phyloP scores from a whole-genome alignment of 306 rosid species.

The Ammopiptanthus mongolicus region DNA sequence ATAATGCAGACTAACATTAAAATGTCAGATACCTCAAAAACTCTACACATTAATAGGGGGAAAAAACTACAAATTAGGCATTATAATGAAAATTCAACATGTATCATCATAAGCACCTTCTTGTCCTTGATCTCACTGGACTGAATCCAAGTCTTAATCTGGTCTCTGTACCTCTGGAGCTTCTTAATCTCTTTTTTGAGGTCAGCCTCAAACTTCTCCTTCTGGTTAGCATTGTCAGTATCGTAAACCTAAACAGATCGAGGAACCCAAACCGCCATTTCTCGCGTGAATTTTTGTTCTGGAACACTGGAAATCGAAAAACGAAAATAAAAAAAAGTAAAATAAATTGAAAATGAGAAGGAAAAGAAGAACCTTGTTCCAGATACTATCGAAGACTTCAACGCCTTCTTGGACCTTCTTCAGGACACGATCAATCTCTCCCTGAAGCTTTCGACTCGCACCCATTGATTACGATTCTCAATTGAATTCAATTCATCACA shows the following conservation, averaged over 20 bases:
- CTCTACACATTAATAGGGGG: neutral
- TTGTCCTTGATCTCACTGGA: constrained; percentile 97
- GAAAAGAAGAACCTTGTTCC: constrained; percentile 72
- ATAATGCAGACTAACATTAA: neutral
- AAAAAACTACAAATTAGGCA: neutral
- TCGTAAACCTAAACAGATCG: constrained; percentile 63
- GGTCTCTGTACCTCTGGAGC: constrained; percentile 93
- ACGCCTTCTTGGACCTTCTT: constrained; percentile 99
- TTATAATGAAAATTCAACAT: neutral
- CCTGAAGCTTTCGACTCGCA: constrained; percentile 98
- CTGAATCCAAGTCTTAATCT: constrained; percentile 97
- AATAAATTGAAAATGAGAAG: neutral
- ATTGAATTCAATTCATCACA: neutral
- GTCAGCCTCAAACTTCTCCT: constrained; percentile 98
- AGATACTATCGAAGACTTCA: constrained; percentile 89
- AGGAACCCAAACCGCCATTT: neutral
- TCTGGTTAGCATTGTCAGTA: constrained; percentile 95
- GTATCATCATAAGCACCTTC: constrained; percentile 45
- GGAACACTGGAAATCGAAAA: neutral
- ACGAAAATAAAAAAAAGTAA: neutral
- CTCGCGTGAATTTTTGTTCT: neutral
- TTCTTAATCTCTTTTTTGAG: constrained; percentile 97
- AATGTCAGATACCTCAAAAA: neutral
- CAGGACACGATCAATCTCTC: constrained; percentile 97
- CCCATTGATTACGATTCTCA: constrained; percentile 50